These are phyloP conservation scores for Globisporangium yorkense DNA, from an alignment of 352 stramenopile species.

Conservation along the genomic window DNA sequence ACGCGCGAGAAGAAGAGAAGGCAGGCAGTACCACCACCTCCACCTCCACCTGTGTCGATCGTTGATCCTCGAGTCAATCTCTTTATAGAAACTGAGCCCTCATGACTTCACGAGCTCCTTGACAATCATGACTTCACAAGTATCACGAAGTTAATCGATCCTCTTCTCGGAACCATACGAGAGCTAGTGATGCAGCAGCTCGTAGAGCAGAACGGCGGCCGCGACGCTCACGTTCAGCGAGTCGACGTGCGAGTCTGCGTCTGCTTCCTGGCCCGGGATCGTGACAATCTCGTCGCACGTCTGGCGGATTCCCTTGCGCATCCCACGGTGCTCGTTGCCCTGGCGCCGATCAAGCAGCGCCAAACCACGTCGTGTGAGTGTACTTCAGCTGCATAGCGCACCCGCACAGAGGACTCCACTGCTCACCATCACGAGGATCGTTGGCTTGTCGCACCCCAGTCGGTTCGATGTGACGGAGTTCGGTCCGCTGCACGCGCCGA, in stretches of 20 bases:
- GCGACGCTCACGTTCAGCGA: conserved; percentile 82
- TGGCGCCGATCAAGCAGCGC: conserved; percentile 6
- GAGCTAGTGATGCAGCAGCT: conserved; percentile 60
- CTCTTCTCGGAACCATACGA: neutral
- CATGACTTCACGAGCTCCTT: too few species aligned
- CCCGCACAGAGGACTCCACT: neutral
- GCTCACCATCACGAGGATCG: conserved; percentile 78
- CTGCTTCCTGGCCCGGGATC: conserved; percentile 54
- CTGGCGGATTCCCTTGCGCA: conserved; percentile 66
- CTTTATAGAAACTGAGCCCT: too few species aligned
- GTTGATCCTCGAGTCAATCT: too few species aligned
- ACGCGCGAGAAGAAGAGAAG: neutral
- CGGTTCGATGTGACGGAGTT: conserved; percentile 63
- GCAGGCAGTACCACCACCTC: neutral
- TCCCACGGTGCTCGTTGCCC: conserved; percentile 75
- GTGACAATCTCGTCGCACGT: conserved; percentile 70
- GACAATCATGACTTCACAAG: too few species aligned
- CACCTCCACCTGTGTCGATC: too few species aligned
- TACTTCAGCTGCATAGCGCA: neutral
- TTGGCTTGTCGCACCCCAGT: conserved; percentile 40
- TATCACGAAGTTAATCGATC: neutral
- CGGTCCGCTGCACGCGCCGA: conserved; percentile 64
- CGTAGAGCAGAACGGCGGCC: conserved; percentile 69
- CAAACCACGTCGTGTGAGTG: neutral
- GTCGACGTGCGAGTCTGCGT: conserved; percentile 64